These are phyloP conservation scores for Collariella sp. DNA, from an alignment of 495 filamentous ascomycete species.

Conservation along the genomic window DNA sequence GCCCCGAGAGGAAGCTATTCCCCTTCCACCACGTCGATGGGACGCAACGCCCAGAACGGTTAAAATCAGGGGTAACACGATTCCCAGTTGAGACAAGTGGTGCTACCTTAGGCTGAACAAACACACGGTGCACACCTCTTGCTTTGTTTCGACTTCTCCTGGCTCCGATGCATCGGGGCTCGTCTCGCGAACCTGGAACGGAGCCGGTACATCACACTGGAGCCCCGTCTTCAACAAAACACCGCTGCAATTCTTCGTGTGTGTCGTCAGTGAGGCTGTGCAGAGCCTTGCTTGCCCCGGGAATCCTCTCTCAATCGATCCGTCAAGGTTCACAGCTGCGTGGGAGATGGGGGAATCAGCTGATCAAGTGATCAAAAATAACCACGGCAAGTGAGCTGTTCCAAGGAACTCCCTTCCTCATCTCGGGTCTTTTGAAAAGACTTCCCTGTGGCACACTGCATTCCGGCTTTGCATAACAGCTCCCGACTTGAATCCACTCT, in stretches of 20 bases:
- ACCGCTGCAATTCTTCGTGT: not conserved
- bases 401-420: too few species aligned
- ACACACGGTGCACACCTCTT: too few species aligned
- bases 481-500: too few species aligned
- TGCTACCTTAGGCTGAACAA: not conserved
- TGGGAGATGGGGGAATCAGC: not conserved
- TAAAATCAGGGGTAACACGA: constrained; percentile 5
- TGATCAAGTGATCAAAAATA: too few species aligned
- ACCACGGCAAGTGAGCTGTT: too few species aligned
- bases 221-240: not conserved
- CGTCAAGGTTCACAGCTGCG: too few species aligned
- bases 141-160: constrained; percentile 10
- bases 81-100: constrained; percentile 6
- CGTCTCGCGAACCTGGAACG: constrained; percentile 10
- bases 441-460: too few species aligned
- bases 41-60: constrained; percentile 1
- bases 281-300: not conserved
- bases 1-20: not conserved
- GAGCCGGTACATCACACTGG: not conserved
- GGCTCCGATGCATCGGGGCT: constrained; percentile 2
- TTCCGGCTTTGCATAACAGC: too few species aligned
- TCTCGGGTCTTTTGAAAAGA: too few species aligned
- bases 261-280: not conserved
- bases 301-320: not conserved
- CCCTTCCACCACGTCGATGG: not conserved